Base-by-base conservation (phyloP, 345 rosid species). In the Citrus cavaleriei region DNA sequence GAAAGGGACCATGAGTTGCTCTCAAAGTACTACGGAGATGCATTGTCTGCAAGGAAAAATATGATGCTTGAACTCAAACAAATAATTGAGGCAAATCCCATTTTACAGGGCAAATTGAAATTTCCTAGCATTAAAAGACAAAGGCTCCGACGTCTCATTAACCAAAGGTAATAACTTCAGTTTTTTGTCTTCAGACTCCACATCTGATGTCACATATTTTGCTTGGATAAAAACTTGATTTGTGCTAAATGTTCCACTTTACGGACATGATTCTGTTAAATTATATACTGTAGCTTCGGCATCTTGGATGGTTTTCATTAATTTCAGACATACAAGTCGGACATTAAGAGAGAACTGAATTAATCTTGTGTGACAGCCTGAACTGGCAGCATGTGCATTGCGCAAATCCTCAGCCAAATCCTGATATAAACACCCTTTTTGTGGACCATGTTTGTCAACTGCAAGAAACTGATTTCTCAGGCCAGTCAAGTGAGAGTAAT, bases 1-100 rank as follows among this genome's bases (percentile, higher is more conserved):
- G 22, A 70, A 79, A 87, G 94, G 85, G 88, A 84, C 68, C 79
- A 87, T 75, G 81, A 81, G 55, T 66, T 64, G 22, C 92, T 90
- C 30, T 81, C 85, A 37, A 61, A 1, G 55, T 90, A 86, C 78
- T 90, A 86, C 73, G 70, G 76, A 62, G 84, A 90, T 86, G 66
- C 87, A 24, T 73, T 64, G 10, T 63, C 85, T 60, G 88, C 85
- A 30, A 86, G 94, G 72, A 68, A 72, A 77, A 22, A 25, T 10
- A 54, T 83, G 80, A 37, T 80, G 87, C 8, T 8, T 65, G 85
- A 86, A 67, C 83, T 90, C 32, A 78, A 77, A 86, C 86, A 70
- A 58, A 8, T 86, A 70, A 80, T 89, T 32, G 81, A 80, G 76
- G 88, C 84, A 21, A 87, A 87, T 76, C 93, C 93, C 28, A 9